Evolutionary conservation across 2,329 filamentous ascomycete species (phyloP).

Genomic region (Taxawa tesnikishii): DNA sequence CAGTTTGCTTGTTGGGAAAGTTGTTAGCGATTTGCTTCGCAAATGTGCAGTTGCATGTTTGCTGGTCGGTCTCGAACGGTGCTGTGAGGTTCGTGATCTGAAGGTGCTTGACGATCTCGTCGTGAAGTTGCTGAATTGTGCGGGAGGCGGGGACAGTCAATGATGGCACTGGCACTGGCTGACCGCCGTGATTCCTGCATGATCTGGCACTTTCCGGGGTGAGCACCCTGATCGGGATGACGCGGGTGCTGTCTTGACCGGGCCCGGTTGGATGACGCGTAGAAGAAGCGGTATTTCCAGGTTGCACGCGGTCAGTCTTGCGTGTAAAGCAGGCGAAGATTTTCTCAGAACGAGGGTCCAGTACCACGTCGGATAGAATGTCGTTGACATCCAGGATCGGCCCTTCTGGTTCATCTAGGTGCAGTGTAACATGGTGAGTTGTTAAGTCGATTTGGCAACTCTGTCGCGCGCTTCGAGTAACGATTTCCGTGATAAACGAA

Average conservation of each 20-base stretch:
- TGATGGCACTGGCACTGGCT: conserved; percentile 6
- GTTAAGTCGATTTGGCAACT: conserved; percentile 8
- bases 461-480: conserved; percentile 9
- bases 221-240: conserved; percentile 15
- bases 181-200: conserved; percentile 4
- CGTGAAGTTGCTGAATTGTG: conserved; percentile 14
- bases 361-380: conserved; percentile 13
- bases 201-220: conserved; percentile 13
- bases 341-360: conserved; percentile 11
- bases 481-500: conserved; percentile 11
- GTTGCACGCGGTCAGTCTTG: conserved; percentile 1
- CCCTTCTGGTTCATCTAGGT: conserved; percentile 13
- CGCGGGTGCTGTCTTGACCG: too few relatives aligned
- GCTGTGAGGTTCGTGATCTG: conserved; percentile 6
- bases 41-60: conserved; percentile 17
- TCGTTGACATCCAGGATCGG: conserved; percentile 18
- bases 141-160: conserved; percentile 10
- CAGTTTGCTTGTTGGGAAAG: too few relatives aligned
- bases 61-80: conserved; percentile 6
- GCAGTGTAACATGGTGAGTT: conserved; percentile 12
- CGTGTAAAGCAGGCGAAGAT: conserved; percentile 13
- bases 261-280: too few relatives aligned
- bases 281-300: too few relatives aligned
- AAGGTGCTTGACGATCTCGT: conserved; percentile 13
- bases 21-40: conserved; percentile 14